Percentiles rank a stretch among this genome's conserved stretches.
phyloP scores from a whole-genome alignment of 2,329 filamentous ascomycete genomes.

The Fusarium siculi region DNA sequence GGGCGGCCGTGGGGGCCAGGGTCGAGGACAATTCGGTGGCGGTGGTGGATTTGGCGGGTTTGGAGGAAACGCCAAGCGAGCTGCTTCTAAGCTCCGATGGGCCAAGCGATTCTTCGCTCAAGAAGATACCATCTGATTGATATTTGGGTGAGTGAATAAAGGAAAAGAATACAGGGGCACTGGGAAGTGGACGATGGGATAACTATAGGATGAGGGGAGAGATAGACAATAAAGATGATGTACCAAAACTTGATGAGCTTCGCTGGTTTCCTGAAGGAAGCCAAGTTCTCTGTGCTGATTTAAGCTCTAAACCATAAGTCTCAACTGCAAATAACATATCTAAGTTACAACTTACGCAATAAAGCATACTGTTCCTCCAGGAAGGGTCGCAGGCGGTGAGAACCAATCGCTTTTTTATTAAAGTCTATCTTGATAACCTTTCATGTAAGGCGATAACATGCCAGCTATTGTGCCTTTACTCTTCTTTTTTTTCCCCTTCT shows the following conservation, averaged over 20 bases:
- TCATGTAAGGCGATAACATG: no score
- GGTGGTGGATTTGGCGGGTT: conserved; percentile 5
- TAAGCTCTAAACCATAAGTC: no score
- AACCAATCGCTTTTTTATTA: not conserved
- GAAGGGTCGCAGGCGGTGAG: not conserved
- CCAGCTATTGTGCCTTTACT: not conserved
- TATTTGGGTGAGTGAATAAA: not conserved
- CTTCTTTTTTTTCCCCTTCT: not conserved
- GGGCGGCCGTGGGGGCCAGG: not conserved
- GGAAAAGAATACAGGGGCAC: not conserved
- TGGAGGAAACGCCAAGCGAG: conserved; percentile 26
- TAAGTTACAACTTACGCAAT: no score
- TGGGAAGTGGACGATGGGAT: not conserved
- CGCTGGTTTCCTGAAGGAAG: not conserved
- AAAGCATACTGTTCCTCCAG: no score
- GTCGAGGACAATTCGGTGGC: not conserved
- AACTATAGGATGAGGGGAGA: not conserved
- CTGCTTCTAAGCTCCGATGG: conserved; percentile 19
- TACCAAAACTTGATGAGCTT: not conserved
- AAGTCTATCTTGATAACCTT: not conserved
- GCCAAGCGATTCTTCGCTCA: conserved; percentile 16
- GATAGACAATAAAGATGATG: conserved; percentile 14
- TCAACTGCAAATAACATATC: no score
- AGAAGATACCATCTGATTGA: not conserved
- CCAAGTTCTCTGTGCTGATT: no score